phyloP scores from a whole-genome alignment of 1,284 basidiomycete genomes.

The Ceratobasidium sp. region DNA sequence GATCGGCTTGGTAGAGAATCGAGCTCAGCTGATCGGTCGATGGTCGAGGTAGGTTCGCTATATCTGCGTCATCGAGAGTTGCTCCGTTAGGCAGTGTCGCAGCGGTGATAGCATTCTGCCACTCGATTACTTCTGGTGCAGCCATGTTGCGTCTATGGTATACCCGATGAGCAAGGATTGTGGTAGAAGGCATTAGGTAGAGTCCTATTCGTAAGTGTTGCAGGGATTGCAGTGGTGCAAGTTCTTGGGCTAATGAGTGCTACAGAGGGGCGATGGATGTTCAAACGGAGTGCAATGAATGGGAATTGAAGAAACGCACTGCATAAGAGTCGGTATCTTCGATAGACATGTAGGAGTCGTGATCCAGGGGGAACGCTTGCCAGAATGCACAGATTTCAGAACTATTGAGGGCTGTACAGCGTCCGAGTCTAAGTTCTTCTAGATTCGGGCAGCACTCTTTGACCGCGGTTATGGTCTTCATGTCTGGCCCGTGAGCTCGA shows the following conservation, averaged over 20 bases:
- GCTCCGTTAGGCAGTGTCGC: not conserved
- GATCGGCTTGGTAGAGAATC: conserved; percentile 16
- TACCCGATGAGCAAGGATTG: conserved; percentile 39
- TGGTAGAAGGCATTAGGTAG: conserved; percentile 34
- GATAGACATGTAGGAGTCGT: conserved; percentile 43
- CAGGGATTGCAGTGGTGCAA: conserved; percentile 21
- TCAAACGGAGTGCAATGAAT: not conserved
- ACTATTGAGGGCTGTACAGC: conserved; percentile 34
- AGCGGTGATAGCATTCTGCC: conserved; percentile 26
- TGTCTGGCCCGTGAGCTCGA: conserved; percentile 34
- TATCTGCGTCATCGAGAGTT: not conserved
- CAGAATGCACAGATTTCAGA: conserved; percentile 14
- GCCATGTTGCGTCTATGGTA: conserved; percentile 28
- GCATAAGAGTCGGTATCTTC: conserved; percentile 36
- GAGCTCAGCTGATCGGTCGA: conserved; percentile 14
- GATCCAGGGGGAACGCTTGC: conserved; percentile 38
- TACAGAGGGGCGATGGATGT: not conserved
- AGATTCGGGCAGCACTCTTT: conserved; percentile 22
- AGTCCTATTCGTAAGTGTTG: conserved; percentile 24
- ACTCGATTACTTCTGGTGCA: conserved; percentile 17
- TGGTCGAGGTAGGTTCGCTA: not conserved
- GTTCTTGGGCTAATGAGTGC: conserved; percentile 30
- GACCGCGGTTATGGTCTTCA: conserved; percentile 20
- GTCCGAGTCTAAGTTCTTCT: conserved; percentile 22
- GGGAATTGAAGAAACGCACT: not conserved